These are phyloP conservation scores for Penicillium angulare DNA, from an alignment of 495 filamentous ascomycete species.

Conservation along the genomic window DNA sequence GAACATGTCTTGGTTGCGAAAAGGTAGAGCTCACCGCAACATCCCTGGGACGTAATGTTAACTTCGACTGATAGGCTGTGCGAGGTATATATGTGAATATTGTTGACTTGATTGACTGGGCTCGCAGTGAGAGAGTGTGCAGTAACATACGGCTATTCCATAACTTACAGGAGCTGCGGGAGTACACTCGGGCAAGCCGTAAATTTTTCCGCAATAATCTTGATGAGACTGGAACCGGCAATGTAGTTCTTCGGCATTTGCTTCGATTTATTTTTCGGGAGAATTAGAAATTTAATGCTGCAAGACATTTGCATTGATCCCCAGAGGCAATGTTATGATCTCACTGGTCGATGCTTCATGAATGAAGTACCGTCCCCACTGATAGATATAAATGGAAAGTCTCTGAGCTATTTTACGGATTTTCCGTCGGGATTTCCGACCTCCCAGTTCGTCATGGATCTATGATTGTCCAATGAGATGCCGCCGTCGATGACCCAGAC, in stretches of 20 bases:
- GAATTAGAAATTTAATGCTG: no score
- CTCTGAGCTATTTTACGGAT: no score
- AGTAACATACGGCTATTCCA: neutral
- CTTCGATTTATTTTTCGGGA: neutral
- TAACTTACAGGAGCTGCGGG: neutral
- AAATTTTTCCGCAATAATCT: neutral
- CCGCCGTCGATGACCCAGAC: no score
- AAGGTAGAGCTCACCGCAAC: neutral
- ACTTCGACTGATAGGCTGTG: conserved; percentile 6
- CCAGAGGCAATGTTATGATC: neutral
- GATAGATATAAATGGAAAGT: conserved; percentile 39
- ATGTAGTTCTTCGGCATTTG: neutral
- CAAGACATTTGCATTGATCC: neutral
- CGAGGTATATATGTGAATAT: conserved; percentile 15
- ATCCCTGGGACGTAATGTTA: no score
- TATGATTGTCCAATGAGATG: no score
- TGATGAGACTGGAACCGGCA: neutral
- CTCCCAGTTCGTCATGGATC: no score
- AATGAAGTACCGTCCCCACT: conserved; percentile 1
- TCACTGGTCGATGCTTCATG: conserved; percentile 25
- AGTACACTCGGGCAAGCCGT: neutral
- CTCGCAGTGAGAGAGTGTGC: neutral
- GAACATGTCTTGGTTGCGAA: neutral
- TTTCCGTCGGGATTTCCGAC: no score
- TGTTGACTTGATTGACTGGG: conserved; percentile 21